Base-by-base conservation (phyloP, 176 grass and related monocot genomes). In the Cenchrus fungigraminus region DNA sequence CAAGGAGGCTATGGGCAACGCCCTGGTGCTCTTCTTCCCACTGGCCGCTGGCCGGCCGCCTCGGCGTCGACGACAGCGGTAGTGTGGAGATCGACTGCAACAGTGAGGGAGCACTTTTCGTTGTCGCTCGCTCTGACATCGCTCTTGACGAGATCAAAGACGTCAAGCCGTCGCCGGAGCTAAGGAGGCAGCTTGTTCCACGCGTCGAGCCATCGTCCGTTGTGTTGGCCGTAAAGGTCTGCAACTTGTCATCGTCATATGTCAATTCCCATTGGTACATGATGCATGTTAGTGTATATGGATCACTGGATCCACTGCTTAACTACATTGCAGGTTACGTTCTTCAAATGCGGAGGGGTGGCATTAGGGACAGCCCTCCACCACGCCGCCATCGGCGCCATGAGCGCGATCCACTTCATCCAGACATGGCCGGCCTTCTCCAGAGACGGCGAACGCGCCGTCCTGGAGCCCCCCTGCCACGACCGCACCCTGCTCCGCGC, bases 41-140 rank as follows among this genome's bases (percentile, higher is more conserved):
- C 17, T 58, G 25, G 25, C 25, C 17, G 55, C 55, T 19, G 16
- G 55, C 6, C 55, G 55, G 25, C 25, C 25, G n/a, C 6, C 55
- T 58, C 55, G 55, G 17, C 55, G 10, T 42, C 4, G 75, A 65
- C 22, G 0, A 1, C 0, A 4, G 60, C 29, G 86, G 86, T 28
- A 55, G 80, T 1, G 0, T 28, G 14, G 55, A 64, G 83, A 77
- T 94, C 42, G 17, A 73, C 15, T 91, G 89, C 70, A 87, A 59
- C 73, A 89, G 66, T 0, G 65, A 94, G 53, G 91, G 88, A 1
- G 77, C 82, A 3, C 82, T 86, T 42, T 91, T 94, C 56, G 82
- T 88, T 0, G 83, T 86, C 9, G 89, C 89, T 5, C 82, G 49
- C 1, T 77, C 82, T 0, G 52, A 91, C 0, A 15, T 29, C 32